Evolutionary conservation across 352 stramenopile genomes (phyloP).

Genomic region (Phytophthora tubulina): DNA sequence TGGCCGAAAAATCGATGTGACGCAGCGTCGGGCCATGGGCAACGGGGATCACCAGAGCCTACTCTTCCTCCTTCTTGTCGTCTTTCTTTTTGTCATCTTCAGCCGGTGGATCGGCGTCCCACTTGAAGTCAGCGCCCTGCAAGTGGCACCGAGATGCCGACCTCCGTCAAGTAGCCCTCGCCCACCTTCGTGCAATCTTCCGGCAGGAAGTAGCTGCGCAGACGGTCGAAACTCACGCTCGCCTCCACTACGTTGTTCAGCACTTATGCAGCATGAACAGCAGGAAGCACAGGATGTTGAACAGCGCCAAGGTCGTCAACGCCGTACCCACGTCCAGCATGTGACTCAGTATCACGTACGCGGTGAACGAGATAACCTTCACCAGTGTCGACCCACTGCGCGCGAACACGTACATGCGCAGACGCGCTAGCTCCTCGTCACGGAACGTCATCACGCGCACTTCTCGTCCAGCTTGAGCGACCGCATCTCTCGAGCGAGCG

Average conservation of each 20-base stretch:
- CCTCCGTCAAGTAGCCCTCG: constrained; percentile 78
- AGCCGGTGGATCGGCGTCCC: constrained; percentile 56
- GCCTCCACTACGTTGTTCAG: no score
- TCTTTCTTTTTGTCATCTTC: constrained; percentile 25
- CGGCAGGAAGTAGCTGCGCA: constrained; percentile 73
- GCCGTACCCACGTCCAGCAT: no score
- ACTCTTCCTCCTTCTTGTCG: no score
- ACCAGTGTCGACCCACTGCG: constrained; percentile 58
- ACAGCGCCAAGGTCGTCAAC: constrained; percentile 64
- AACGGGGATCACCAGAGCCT: no score
- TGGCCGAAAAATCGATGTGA: no score
- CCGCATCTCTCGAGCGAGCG: no score
- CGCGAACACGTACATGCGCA: constrained; percentile 69
- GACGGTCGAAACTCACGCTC: no score
- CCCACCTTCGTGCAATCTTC: constrained; percentile 78
- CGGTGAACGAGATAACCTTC: constrained; percentile 55
- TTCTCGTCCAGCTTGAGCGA: no score
- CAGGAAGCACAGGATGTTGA: constrained; percentile 51
- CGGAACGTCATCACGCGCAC: constrained; percentile 62
- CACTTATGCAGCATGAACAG: constrained; percentile 84
- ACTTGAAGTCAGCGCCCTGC: constrained; percentile 75
- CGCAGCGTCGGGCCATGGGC: no score
- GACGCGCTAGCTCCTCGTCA: constrained; percentile 76
- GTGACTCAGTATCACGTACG: constrained; percentile 67
- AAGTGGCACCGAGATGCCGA: constrained; percentile 59